Conservation (phyloP, 1,284 basidiomycete genomes). For the Cerioporus squamosus region DNA sequence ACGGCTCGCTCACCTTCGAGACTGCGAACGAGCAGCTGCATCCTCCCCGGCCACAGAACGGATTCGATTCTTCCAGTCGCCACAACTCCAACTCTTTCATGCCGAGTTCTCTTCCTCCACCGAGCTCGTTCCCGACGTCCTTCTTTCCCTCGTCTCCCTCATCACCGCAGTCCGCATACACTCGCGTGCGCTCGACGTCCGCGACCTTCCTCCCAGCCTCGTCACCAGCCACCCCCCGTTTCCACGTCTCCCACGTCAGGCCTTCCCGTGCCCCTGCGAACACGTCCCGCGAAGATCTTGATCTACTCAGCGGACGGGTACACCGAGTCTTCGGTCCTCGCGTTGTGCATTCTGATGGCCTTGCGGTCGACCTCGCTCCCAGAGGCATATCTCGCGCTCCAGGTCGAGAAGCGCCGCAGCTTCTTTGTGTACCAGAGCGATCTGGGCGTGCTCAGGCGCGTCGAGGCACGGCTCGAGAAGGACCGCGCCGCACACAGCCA, state of each 20-base stretch:
- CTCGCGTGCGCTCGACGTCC: slow-evolving; percentile 36
- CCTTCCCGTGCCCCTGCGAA: slow-evolving; percentile 25
- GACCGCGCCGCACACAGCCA: slow-evolving; percentile 35
- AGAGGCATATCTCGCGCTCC: slow-evolving; percentile 89
- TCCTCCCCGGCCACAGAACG: slow-evolving; percentile 16
- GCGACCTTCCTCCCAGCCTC: slow-evolving; percentile 34
- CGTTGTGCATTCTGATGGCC: slow-evolving; percentile 89
- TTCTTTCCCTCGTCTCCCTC: slow-evolving; percentile 33
- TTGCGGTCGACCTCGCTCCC: slow-evolving; percentile 72
- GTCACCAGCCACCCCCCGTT: slow-evolving; percentile 30
- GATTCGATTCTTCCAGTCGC: slow-evolving; percentile 12
- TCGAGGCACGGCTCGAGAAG: slow-evolving; percentile 68
- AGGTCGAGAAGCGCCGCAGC: slow-evolving; percentile 67
- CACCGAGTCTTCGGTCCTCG: slow-evolving; percentile 91
- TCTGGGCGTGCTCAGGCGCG: slow-evolving; percentile 72
- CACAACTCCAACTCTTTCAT: slow-evolving; percentile 22
- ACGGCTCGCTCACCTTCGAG: slow-evolving; percentile 27
- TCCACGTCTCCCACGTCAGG: slow-evolving; percentile 31
- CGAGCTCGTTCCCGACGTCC: slow-evolving; percentile 32
- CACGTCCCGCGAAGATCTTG: slow-evolving; percentile 71
- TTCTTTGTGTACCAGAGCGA: slow-evolving; percentile 95
- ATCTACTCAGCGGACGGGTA: slow-evolving; percentile 83
- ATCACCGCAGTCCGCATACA: slow-evolving; percentile 24
- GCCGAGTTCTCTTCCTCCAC: slow-evolving; percentile 36
- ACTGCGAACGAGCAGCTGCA: slow-evolving; percentile 22